These are phyloP conservation scores for Sarocladium oryzae DNA, from an alignment of 2,329 filamentous ascomycete species.

Conservation along the genomic window DNA sequence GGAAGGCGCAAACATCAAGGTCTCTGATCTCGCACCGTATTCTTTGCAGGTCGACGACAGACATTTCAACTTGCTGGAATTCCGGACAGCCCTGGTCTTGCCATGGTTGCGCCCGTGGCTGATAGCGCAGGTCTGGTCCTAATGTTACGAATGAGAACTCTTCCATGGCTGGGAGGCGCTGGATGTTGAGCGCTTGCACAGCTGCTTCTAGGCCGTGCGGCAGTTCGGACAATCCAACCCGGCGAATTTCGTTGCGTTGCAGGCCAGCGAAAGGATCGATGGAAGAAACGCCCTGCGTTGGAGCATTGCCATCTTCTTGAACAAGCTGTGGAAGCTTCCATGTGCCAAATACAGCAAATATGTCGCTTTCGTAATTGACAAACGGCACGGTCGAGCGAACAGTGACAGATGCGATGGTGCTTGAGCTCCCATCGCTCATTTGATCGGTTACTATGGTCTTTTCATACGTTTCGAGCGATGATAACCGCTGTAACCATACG, in stretches of 20 bases:
- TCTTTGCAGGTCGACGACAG: neutral
- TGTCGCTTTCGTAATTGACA: slow-evolving; percentile 1
- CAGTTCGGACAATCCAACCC: neutral
- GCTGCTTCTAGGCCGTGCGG: neutral
- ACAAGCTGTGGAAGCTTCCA: neutral
- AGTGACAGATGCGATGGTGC: neutral
- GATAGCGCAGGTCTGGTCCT: neutral
- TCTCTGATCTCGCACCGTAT: neutral
- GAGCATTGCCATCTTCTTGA: neutral
- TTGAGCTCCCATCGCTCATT: neutral
- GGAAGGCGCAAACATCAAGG: neutral
- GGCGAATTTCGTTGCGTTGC: neutral
- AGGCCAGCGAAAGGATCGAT: neutral
- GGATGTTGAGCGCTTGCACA: neutral
- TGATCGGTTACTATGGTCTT: neutral
- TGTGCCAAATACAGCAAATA: neutral
- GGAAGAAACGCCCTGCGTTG: neutral
- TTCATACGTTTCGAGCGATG: neutral
- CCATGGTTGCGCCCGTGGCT: too few relatives aligned
- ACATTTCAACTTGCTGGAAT: neutral
- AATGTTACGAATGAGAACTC: neutral
- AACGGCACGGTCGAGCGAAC: neutral
- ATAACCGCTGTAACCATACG: neutral
- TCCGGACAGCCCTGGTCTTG: neutral
- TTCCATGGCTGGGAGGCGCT: neutral